Percentiles rank a stretch among this genome's conserved stretches.
Evolutionary conservation across 257 asterid genomes (phyloP).

Genomic region (Euphrasia confusa): DNA sequence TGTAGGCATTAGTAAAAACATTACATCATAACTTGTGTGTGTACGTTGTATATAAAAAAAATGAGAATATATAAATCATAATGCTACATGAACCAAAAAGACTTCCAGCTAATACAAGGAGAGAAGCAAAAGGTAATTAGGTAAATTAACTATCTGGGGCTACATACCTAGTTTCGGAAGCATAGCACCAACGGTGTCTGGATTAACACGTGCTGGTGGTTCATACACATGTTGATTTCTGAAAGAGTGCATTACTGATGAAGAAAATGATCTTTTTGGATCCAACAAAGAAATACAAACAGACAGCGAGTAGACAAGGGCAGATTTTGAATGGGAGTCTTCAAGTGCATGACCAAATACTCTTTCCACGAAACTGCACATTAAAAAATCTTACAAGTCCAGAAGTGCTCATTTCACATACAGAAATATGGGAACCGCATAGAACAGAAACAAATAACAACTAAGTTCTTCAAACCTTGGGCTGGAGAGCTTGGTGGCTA

Average conservation of each 20-base stretch:
- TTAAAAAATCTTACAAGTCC: conserved; percentile 21
- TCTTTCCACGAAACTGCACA: conserved; percentile 80
- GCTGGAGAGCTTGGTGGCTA: conserved; percentile 85
- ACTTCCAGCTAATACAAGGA: conserved; percentile 5
- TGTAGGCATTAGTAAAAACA: too few relatives aligned
- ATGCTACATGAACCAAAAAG: conserved; percentile 2
- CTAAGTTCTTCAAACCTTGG: conserved; percentile 53
- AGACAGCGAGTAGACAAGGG: conserved; percentile 80
- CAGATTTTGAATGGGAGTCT: conserved; percentile 70
- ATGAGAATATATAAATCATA: conserved; percentile 2
- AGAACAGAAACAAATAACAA: conserved; percentile 11
- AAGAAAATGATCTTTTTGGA: conserved; percentile 74
- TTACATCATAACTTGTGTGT: too few relatives aligned
- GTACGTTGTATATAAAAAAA: not conserved
- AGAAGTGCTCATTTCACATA: conserved; percentile 10
- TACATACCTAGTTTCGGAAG: conserved; percentile 81
- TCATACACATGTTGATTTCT: conserved; percentile 76
- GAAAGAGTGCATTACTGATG: conserved; percentile 68
- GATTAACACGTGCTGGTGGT: conserved; percentile 63
- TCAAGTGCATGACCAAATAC: conserved; percentile 88
- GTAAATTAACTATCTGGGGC: conserved; percentile 6
- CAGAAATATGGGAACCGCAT: conserved; percentile 12
- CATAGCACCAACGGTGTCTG: conserved; percentile 90
- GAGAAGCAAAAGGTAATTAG: not conserved
- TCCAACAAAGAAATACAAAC: conserved; percentile 91